phyloP scores from a whole-genome alignment of 192 early-diverging fungal genomes.

The Jimgerdemannia flammicorona region DNA sequence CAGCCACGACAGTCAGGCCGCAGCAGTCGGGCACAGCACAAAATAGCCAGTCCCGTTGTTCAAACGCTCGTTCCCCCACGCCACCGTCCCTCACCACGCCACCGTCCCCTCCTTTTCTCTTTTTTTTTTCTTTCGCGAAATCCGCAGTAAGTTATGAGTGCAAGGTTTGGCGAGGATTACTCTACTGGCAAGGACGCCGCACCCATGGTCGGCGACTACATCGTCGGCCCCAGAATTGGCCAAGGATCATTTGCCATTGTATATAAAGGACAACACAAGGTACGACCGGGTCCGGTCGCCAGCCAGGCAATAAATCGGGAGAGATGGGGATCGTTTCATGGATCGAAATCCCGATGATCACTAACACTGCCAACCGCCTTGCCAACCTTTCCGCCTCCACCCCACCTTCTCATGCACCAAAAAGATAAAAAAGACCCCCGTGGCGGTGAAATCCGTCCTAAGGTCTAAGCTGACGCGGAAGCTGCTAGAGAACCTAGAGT shows the following conservation, averaged over 20 bases:
- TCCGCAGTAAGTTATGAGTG: neutral
- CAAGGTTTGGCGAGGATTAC: neutral
- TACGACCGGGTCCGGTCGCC: constrained; percentile 9
- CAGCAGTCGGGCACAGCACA: no score
- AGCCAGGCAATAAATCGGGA: no score
- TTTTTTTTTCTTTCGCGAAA: no score
- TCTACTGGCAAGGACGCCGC: neutral
- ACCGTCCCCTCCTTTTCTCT: no score
- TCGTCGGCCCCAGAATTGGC: constrained; percentile 82
- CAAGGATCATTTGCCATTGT: constrained; percentile 96
- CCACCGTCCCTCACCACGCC: no score
- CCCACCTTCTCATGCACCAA: neutral
- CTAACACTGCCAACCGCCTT: neutral
- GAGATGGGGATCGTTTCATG: no score
- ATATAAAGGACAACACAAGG: constrained; percentile 75
- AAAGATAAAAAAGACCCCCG: constrained; percentile 17
- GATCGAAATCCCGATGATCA: constrained; percentile 10
- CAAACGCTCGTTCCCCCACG: no score
- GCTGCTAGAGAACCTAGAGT: constrained; percentile 90
- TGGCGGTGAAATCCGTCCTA: constrained; percentile 91
- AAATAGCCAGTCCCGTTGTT: no score
- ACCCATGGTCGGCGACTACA: constrained; percentile 66
- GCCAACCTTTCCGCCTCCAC: neutral
- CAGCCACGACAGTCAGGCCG: no score
- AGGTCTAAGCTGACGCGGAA: constrained; percentile 87